Conservation (phyloP, 225 moss, liverwort and hornwort genomes). For the Pseudoscleropodium purum region DNA sequence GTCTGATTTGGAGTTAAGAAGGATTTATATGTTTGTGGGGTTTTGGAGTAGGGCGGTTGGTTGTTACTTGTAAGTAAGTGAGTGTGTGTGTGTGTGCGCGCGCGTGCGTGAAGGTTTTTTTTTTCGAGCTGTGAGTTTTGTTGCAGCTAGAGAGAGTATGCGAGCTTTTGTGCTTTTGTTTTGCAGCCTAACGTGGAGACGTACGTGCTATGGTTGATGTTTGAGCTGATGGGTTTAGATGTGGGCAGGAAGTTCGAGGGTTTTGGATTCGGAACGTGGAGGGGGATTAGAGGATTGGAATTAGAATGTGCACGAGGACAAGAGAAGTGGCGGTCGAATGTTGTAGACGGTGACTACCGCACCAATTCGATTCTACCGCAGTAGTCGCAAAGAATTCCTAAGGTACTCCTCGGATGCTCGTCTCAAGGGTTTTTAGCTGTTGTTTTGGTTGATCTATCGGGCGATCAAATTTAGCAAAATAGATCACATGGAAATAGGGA, state of each 20-base stretch:
- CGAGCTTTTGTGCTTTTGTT: background rate
- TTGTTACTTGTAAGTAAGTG: background rate
- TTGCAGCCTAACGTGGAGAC: background rate
- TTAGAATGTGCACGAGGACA: background rate
- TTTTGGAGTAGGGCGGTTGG: background rate
- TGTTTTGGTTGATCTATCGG: background rate
- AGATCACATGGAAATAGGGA: background rate
- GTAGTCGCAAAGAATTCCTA: constrained; percentile 58
- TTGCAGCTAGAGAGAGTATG: background rate
- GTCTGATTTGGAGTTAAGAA: background rate
- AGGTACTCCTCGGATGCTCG: constrained; percentile 22
- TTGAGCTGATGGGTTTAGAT: background rate
- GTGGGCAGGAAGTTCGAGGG: constrained; percentile 1
- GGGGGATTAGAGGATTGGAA: background rate
- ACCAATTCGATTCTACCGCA: constrained; percentile 64
- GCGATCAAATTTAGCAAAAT: background rate
- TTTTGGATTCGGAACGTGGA: constrained; percentile 5
- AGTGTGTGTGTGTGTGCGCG: background rate
- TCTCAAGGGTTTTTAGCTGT: background rate
- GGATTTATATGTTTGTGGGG: background rate
- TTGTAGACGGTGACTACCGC: constrained; percentile 60
- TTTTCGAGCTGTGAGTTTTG: background rate
- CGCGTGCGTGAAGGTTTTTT: background rate
- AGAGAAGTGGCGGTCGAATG: constrained; percentile 21
- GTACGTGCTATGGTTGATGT: background rate